phyloP scores from a whole-genome alignment of 371 early-diverging fungal genomes.

The Mortierella sp. region DNA sequence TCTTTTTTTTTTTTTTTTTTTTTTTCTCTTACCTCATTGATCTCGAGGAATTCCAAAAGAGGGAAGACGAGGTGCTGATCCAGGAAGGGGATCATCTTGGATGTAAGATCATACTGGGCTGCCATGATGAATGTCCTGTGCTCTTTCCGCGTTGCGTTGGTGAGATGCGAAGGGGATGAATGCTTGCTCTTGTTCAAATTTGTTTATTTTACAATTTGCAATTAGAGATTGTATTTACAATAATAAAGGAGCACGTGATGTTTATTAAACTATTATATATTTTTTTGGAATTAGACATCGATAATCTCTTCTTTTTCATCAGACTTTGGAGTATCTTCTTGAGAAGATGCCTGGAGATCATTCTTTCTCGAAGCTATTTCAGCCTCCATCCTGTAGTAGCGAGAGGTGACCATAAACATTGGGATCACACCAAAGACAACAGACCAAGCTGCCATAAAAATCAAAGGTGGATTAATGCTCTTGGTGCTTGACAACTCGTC shows the following conservation, averaged over 20 bases:
- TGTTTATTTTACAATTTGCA: constrained; percentile 14
- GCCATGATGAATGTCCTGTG: constrained; percentile 55
- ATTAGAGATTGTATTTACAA: neutral
- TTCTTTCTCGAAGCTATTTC: constrained; percentile 15
- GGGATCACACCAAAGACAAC: constrained; percentile 23
- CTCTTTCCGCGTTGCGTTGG: constrained; percentile 9
- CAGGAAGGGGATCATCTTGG: constrained; percentile 87
- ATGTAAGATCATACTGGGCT: constrained; percentile 87
- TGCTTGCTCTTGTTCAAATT: neutral
- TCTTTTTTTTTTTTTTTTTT: neutral
- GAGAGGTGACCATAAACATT: constrained; percentile 27
- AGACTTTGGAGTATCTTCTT: neutral
- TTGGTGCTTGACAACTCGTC: constrained; percentile 14
- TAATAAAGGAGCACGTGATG: neutral
- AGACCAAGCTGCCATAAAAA: constrained; percentile 40
- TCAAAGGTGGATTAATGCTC: constrained; percentile 35
- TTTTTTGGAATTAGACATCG: neutral
- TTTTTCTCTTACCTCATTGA: constrained; percentile 72
- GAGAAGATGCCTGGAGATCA: neutral
- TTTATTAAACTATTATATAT: neutral
- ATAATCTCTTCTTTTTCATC: constrained; percentile 3
- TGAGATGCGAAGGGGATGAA: constrained; percentile 1
- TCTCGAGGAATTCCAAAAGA: constrained; percentile 86
- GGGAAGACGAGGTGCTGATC: constrained; percentile 94
- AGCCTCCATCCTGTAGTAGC: constrained; percentile 40